A percentile compares a stretch with the other conserved stretches of the same genome.
Evolutionary conservation across 1,284 basidiomycete genomes (phyloP).

Genomic region (Moesziomyces globuligerus): DNA sequence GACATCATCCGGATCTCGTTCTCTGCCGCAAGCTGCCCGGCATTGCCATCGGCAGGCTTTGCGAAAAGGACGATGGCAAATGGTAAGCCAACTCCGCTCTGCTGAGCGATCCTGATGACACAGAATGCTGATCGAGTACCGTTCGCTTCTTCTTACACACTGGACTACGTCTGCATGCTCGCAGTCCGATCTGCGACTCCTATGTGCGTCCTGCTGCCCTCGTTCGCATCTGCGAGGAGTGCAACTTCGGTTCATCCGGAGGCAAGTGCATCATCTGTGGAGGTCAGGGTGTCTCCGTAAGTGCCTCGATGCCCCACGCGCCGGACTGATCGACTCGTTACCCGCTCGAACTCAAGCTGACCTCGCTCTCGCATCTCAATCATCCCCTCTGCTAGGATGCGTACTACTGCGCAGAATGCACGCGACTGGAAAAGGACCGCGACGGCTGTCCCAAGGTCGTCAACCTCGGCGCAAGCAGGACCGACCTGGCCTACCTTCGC

Average conservation of each 20-base stretch:
- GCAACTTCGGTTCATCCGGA: slow-evolving; percentile 95
- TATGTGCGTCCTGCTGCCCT: slow-evolving; percentile 98
- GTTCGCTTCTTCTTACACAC: not conserved
- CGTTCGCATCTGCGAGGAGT: slow-evolving; percentile 98
- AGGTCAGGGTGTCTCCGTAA: slow-evolving; percentile 60
- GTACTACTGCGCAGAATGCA: slow-evolving; percentile 74
- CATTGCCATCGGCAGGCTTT: slow-evolving; percentile 92
- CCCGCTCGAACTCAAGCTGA: too few species aligned
- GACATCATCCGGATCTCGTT: slow-evolving; percentile 78
- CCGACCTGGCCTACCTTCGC: slow-evolving; percentile 58
- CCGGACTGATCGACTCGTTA: too few species aligned
- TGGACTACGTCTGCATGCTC: not conserved
- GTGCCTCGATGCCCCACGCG: too few species aligned
- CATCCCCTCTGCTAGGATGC: slow-evolving; percentile 48
- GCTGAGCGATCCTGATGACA: not conserved
- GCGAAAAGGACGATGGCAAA: slow-evolving; percentile 99
- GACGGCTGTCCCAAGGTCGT: slow-evolving; percentile 99
- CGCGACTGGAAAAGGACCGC: slow-evolving; percentile 92
- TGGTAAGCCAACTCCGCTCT: slow-evolving; percentile 74
- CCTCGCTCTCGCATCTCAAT: not conserved
- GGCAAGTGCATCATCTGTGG: slow-evolving; percentile 94
- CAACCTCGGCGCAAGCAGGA: slow-evolving; percentile 78
- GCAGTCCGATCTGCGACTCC: slow-evolving; percentile 96
- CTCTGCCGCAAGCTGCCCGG: slow-evolving; percentile 97
- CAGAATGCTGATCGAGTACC: slow-evolving; percentile 3